Evolutionary conservation across 2,329 filamentous ascomycete genomes (phyloP), one percentile per base, ranked within the genome.

Genomic region (Aspergillus latus): DNA sequence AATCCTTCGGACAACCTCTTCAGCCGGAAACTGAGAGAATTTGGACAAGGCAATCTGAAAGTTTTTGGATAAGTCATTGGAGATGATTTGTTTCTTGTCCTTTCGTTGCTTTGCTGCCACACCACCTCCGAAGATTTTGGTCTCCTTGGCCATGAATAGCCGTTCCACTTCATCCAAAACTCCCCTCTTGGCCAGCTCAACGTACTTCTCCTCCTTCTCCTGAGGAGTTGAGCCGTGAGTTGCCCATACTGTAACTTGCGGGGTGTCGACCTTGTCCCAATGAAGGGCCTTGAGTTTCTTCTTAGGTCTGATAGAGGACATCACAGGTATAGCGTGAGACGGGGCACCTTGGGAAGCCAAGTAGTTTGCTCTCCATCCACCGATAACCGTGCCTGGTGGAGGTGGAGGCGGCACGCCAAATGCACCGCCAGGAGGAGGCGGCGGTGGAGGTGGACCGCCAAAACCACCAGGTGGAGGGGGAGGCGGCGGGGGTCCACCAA

Each of bases 241-340:
- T 34, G 92, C 92, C 93, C 93, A 97, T 66, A 97, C 90, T 52
- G 93, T 97, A 49, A 91, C 89, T 71, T 94, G 86, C 21, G 92
- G 90, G 52, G 89, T 84, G 74, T 99, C 94, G 53, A 99, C 91
- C 80, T 97, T 97, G 77, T 99, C 94, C 93, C 94, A 97, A 78
- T 99, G 94, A 64, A 99, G 82, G 57, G 93, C 93, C 85, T 99
- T 99, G 74, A 99, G 90, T 82, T 97, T 99, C 86, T 96, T 97
- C 84, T 97, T 97, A 21, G 94, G 92, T 65, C 93, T 82, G 51
- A 92, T 90, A 59, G 92, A 89, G 36, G 90, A 88, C 66, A 96
- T 77, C 43, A 88, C 85, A 64, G 90, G 80, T 6, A 84, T 83
- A 21, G 85, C 76, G 11, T 81, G 69, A 4, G 81, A 71, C 16